Conservation (phyloP, 23 red algal species). For the Porphyridium purpureum region DNA sequence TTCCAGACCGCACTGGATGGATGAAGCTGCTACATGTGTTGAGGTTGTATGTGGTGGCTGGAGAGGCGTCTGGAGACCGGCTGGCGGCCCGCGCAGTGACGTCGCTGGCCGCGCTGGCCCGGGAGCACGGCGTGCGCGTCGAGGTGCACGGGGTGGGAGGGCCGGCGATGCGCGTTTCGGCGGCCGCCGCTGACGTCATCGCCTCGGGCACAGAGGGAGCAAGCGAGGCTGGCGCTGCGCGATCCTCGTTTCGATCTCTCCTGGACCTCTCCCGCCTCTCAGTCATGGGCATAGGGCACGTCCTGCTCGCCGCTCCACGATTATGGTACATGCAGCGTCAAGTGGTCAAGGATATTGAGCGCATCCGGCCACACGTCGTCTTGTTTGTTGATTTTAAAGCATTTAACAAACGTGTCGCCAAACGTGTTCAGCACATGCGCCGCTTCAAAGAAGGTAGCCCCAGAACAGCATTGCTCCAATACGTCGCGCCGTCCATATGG, state of each 20-base stretch:
- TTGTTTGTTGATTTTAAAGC: neutral
- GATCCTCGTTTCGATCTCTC: neutral
- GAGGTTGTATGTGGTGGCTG: too few species aligned
- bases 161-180: neutral
- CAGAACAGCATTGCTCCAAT: neutral
- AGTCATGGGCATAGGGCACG: neutral
- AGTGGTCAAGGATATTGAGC: neutral
- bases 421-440: neutral
- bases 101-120: neutral
- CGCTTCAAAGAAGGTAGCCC: neutral
- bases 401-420: neutral
- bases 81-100: neutral
- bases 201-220: neutral
- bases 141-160: neutral
- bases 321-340: neutral
- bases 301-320: neutral
- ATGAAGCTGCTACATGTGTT: too few species aligned
- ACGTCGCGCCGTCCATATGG: constrained; percentile 1
- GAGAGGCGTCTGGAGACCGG: neutral
- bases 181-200: neutral
- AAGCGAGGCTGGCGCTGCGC: neutral
- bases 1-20: too few species aligned
- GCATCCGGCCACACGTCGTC: neutral
- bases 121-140: neutral
- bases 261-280: neutral